These are phyloP conservation scores for Tephrocybe sp. DNA, from an alignment of 768 basidiomycete species.

Conservation along the genomic window DNA sequence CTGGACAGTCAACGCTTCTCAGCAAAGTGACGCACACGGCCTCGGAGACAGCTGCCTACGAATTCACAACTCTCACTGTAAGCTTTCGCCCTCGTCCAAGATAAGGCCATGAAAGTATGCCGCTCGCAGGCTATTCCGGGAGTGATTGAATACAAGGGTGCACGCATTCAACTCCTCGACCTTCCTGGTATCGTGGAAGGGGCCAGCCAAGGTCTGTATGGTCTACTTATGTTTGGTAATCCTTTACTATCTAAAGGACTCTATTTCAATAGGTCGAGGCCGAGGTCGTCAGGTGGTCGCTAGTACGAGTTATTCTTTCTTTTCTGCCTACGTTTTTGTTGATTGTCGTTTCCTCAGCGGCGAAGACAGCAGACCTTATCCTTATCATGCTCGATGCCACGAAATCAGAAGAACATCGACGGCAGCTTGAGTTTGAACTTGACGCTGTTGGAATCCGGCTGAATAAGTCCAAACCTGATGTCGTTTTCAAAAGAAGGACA, in stretches of 20 bases:
- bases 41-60: slow-evolving; percentile 88
- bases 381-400: slow-evolving; percentile 92
- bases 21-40: slow-evolving; percentile 91
- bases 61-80: slow-evolving; percentile 91
- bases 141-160: slow-evolving; percentile 93
- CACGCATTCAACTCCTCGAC: slow-evolving; percentile 91
- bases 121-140: slow-evolving; percentile 85
- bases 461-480: slow-evolving; percentile 88
- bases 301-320: slow-evolving; percentile 42
- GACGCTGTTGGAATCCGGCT: slow-evolving; percentile 96
- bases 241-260: not conserved
- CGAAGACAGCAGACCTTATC: slow-evolving; percentile 92
- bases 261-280: slow-evolving; percentile 58
- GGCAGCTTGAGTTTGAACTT: slow-evolving; percentile 86
- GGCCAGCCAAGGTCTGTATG: slow-evolving; percentile 65
- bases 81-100: slow-evolving; percentile 17
- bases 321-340: no score
- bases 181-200: slow-evolving; percentile 96
- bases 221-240: not conserved
- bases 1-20: slow-evolving; percentile 82
- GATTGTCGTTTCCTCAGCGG: slow-evolving; percentile 41
- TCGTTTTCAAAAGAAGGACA: slow-evolving; percentile 91
- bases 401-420: slow-evolving; percentile 89
- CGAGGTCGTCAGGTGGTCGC: slow-evolving; percentile 96
- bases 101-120: slow-evolving; percentile 3